Evolutionary conservation across 2,329 filamentous ascomycete genomes (phyloP), one percentile per base, ranked within the genome.

Genomic region (Lasiodiplodia theobromae): DNA sequence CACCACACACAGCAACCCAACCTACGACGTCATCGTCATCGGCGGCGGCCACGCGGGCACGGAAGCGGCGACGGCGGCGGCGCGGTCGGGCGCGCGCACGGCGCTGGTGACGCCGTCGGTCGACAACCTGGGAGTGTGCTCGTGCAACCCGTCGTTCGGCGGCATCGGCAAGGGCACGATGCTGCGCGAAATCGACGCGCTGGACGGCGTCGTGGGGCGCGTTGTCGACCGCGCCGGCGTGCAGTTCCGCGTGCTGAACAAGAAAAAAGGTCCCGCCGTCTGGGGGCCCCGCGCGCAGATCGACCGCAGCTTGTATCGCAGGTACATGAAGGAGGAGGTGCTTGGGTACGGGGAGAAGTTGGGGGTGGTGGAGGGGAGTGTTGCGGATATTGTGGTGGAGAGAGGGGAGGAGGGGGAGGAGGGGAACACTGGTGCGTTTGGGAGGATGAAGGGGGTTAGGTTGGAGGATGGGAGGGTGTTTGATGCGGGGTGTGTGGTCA

Each of bases 101-200:
- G 95, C 92, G 1, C 87, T 99, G 72, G 86, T 99, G 60, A 99
- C 96, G 1, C 96, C 95, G 2, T 93, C 92, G 70, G 80, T 93
- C 69, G 90, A 94, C 69, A 97, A 97, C 74, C 89, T 98, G 23
- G 95, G 95, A 67, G 93, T 96, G 37, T 98, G 95, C 82, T 97
- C 94, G 44, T 98, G 95, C 82, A 98, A 98, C 78, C 95, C 95
- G 1, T 97, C 93, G 71, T 97, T 99, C 77, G 96, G 96, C 49
- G 96, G 96, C n/a, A 98, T 99, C 73, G 96, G 96, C 54, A 99
- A 99, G 79, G 96, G 96, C 18, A 98, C 93, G 11, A 97, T 99
- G 84, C 84, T 99, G 63, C 90, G 95, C 52, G 96, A 99, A 80
- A 91, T 99, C 38, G 96, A 99, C 82, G 96, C 96, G 0, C 85